Evolutionary conservation across 495 filamentous ascomycete genomes (phyloP).

Genomic region (Penicillium diatomitis): DNA sequence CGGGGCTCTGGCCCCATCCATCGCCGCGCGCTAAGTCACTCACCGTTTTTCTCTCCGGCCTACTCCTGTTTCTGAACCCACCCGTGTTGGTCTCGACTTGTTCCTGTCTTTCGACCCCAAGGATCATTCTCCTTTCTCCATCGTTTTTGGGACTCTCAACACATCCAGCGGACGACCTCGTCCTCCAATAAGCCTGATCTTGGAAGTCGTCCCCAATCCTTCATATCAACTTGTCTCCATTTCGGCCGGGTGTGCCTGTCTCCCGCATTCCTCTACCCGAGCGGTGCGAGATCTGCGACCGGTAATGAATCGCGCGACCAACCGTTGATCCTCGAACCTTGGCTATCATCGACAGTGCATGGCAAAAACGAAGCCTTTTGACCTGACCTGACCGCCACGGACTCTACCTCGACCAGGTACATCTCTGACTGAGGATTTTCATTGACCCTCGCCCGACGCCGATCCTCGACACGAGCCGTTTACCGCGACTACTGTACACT

Average conservation of each 20-base stretch:
- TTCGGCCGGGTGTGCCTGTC: not conserved
- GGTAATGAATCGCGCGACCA: slow-evolving; percentile 16
- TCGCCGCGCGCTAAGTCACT: slow-evolving; percentile 12
- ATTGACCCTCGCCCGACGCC: not conserved
- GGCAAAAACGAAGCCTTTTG: slow-evolving; percentile 1
- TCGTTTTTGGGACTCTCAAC: too few species aligned
- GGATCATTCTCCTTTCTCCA: too few species aligned
- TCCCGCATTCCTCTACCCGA: slow-evolving; percentile 5
- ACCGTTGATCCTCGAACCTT: slow-evolving; percentile 14
- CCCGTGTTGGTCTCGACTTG: slow-evolving; percentile 7
- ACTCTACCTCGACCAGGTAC: too few species aligned
- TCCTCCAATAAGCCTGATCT: too few species aligned
- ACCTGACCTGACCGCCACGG: not conserved
- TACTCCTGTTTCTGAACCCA: slow-evolving; percentile 8
- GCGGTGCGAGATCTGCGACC: slow-evolving; percentile 10
- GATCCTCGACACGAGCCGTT: not conserved
- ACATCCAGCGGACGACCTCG: too few species aligned
- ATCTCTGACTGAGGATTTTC: too few species aligned
- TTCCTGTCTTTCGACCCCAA: not conserved
- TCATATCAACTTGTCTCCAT: not conserved
- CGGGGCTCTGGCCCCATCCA: slow-evolving; percentile 13
- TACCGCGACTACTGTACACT: too few species aligned
- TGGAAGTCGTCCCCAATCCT: not conserved
- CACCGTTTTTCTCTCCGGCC: slow-evolving; percentile 12
- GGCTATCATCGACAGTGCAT: too few species aligned